A percentile compares a stretch with the other conserved stretches of the same genome.
phyloP scores from a whole-genome alignment of 1,139 yeast genomes.

The Geotrichum klebahnii region DNA sequence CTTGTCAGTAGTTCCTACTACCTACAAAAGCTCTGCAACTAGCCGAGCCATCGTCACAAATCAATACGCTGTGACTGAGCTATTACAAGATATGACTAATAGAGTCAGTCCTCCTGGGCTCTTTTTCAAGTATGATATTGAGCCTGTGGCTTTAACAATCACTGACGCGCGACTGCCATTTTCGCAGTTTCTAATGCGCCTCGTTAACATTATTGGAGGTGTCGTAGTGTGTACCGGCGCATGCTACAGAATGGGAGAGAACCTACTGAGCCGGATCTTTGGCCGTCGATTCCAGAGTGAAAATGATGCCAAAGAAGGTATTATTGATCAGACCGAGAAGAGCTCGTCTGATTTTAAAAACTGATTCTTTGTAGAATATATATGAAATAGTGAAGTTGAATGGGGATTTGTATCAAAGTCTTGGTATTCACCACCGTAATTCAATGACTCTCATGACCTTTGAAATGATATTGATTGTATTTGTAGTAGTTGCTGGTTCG shows the following conservation, averaged over 20 bases:
- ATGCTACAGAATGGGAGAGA: slow-evolving; percentile 36
- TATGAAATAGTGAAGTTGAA: no score
- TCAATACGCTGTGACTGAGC: slow-evolving; percentile 78
- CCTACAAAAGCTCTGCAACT: slow-evolving; percentile 53
- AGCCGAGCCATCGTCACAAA: slow-evolving; percentile 75
- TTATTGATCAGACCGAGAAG: slow-evolving; percentile 17
- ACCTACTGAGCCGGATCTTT: slow-evolving; percentile 33
- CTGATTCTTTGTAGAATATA: no score
- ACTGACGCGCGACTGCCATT: slow-evolving; percentile 73
- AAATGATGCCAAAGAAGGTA: slow-evolving; percentile 19
- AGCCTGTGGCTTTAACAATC: slow-evolving; percentile 70
- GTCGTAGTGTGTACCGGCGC: slow-evolving; percentile 50
- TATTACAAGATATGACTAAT: slow-evolving; percentile 31
- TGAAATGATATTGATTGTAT: no score
- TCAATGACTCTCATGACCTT: no score
- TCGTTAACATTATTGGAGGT: slow-evolving; percentile 80
- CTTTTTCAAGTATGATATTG: slow-evolving; percentile 79
- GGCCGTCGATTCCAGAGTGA: slow-evolving; percentile 14
- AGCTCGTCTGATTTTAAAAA: no score
- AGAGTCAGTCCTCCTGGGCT: slow-evolving; percentile 59
- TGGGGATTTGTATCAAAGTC: no score
- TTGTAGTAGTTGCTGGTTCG: no score
- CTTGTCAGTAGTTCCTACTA: slow-evolving; percentile 79
- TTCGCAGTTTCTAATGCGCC: slow-evolving; percentile 66
- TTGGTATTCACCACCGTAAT: no score